These are phyloP conservation scores for Xylaria scruposa DNA, from an alignment of 495 filamentous ascomycete species.

Conservation along the genomic window DNA sequence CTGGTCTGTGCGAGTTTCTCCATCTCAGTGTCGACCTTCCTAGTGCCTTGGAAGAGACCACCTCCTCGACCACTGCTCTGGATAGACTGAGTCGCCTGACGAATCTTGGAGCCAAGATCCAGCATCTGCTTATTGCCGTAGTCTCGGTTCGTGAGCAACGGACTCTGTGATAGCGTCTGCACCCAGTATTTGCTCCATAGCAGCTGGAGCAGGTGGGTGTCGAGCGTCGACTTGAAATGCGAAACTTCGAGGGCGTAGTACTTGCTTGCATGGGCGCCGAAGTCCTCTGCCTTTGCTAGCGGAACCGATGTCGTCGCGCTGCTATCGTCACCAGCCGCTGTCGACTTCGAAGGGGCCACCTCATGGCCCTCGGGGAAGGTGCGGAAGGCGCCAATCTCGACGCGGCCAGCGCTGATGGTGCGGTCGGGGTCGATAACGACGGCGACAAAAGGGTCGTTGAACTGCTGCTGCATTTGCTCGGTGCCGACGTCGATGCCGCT, in stretches of 20 bases:
- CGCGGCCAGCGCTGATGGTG: conserved; percentile 91
- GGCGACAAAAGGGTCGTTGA: conserved; percentile 89
- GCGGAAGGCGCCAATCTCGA: conserved; percentile 96
- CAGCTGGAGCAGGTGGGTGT: conserved; percentile 80
- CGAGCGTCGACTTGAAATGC: conserved; percentile 91
- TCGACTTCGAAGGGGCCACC: conserved; percentile 18
- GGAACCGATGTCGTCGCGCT: conserved; percentile 68
- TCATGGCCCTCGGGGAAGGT: conserved; percentile 85
- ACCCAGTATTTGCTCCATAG: conserved; percentile 99
- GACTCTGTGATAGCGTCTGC: conserved; percentile 92
- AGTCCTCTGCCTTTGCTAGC: conserved; percentile 90
- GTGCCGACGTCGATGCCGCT: conserved; percentile 94
- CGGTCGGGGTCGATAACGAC: conserved; percentile 98
- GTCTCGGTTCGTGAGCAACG: conserved; percentile 90
- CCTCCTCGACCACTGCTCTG: conserved; percentile 36
- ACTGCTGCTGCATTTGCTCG: conserved; percentile 80
- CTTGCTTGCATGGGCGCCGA: conserved; percentile 85
- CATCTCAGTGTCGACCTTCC: conserved; percentile 63
- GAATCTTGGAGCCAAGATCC: conserved; percentile 82
- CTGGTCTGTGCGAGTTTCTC: conserved; percentile 82
- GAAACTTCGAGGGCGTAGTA: conserved; percentile 93
- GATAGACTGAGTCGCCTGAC: conserved; percentile 62
- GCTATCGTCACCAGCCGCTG: background rate
- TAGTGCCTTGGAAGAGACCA: conserved; percentile 21
- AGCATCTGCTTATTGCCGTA: conserved; percentile 91